Evolutionary conservation across 805 yeast species (phyloP).

Genomic region (Suhomyces sp.): DNA sequence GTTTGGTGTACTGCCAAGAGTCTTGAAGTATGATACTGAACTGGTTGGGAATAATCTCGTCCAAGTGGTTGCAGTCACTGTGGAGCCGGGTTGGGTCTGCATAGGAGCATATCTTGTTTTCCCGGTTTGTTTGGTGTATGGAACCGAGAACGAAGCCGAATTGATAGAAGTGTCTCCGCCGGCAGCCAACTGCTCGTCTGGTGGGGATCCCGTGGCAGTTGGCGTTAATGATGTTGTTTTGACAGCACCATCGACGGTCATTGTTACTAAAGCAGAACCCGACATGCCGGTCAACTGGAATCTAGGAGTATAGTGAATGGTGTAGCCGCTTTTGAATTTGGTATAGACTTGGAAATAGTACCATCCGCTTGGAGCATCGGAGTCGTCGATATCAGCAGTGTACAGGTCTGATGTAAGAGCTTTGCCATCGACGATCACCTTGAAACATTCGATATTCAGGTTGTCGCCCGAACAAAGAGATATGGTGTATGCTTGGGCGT

Average conservation of each 20-base stretch:
- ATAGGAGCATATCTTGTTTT: conserved; percentile 81
- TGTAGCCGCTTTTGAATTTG: conserved; percentile 34
- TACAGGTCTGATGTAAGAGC: conserved; percentile 26
- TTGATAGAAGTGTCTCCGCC: conserved; percentile 17
- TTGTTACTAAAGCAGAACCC: conserved; percentile 46
- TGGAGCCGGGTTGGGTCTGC: conserved; percentile 83
- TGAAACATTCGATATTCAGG: conserved; percentile 41
- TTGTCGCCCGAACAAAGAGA: conserved; percentile 69
- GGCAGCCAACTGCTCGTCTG: conserved; percentile 35
- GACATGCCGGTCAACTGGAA: conserved; percentile 69
- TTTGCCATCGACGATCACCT: conserved; percentile 22
- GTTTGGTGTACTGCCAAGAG: conserved; percentile 43
- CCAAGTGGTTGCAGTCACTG: conserved; percentile 66
- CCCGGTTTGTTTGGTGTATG: conserved; percentile 81
- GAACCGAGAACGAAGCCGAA: conserved; percentile 55
- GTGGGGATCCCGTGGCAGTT: conserved; percentile 39
- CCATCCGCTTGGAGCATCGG: conserved; percentile 57
- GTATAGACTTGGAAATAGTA: conserved; percentile 73
- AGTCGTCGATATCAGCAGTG: conserved; percentile 42
- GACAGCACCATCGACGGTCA: conserved; percentile 5
- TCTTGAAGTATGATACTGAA: conserved; percentile 53
- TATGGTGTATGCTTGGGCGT: conserved; percentile 48
- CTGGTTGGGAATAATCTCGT: conserved; percentile 65
- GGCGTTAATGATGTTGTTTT: conserved; percentile 13
- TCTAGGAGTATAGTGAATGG: conserved; percentile 64